Base-by-base conservation (phyloP, 73 alveolate species). In the Stentor roeselii region DNA sequence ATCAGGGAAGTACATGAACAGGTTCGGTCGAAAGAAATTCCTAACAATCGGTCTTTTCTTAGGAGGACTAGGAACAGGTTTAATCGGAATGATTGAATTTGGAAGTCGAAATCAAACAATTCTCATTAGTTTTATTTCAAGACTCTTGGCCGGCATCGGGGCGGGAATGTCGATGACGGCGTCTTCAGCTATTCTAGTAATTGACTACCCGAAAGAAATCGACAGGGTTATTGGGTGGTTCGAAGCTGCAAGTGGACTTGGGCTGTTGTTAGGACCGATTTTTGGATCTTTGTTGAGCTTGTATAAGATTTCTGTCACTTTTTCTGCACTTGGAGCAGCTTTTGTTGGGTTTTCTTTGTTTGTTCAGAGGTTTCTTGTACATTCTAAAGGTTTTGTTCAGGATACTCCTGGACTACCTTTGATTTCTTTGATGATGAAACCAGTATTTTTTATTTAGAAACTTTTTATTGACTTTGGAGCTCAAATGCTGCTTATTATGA, bases 231-330 rank as follows among this genome's bases (percentile, higher is more conserved):
- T 67, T 30, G 80, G 80, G 27, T 21, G n/a, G 2, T 21, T 30
- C 34, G 41, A 67, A 32, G n/a, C 80, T 1, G 37, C 80, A 67
- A 32, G 27, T 14, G 80, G 80, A 21, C n/a, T 67, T 67, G 80
- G 80, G 2, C 14, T 67, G n/a, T 30, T 67, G 14, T 15, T 2
- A n/a, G 80, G 80, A 67, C 80, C 80, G 11, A 36, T 67, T 21
- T 14, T 67, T 27, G 80, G 80, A 34, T 30, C 41, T 14, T 15
- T 32, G 34, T 32, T 67, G 27, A 27, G 34, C 41, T 67, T 32
- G 34, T 14, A 21, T 1, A 32, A 40, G 1, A 14, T 67, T n/a
- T 67, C 41, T 21, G 11, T 67, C 34, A n/a, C 14, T 27, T 34
- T 67, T n/a, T 30, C 34, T 67, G 34, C 41, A 1, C 34, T 21